Base-by-base conservation (phyloP, 441 rosid genomes). In the Erodium trifolium region DNA sequence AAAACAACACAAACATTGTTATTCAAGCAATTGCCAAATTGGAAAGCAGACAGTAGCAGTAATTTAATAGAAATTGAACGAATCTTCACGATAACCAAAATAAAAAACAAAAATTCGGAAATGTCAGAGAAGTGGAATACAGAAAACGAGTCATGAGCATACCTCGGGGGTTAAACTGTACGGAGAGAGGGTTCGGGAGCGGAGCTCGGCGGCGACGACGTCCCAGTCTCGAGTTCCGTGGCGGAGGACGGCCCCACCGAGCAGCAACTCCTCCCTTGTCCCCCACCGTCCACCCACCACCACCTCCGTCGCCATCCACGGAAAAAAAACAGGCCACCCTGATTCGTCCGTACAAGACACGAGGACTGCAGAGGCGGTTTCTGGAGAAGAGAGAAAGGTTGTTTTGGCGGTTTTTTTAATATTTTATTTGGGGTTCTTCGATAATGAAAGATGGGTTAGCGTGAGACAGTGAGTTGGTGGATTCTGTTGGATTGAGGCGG, bases 191-290 rank as follows among this genome's bases (percentile, higher is more conserved):
- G 83, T 65, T 73, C 96, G 90, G 79, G 88, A 73, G 12, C 83
- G 88, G 82, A 93, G 88, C 84, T 91, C 97, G 57, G 85, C 79
- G 4, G 92, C 83, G 2, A 93, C 90, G 66, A 78, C 67, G 78
- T 82, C 82, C 98, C 98, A 89, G 67, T 88, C 85, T 3, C 81
- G 78, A 68, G 89, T 82, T 3, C 98, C 97, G 47, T 91, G 85
- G 10, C 96, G 98, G 81, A 86, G 92, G 60, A 89, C 90, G 6
- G 97, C 96, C 7, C 93, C 97, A n/a, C 94, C 91, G 39, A 93
- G 80, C 64, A 93, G 79, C 72, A 93, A 82, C 84, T 89, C 98
- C 73, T 87, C 97, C 98, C 97, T 89, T 55, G 94, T 89, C 63
- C 96, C 90, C 98, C 98, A 93, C 73, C 75, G 70, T 65, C 64